Evolutionary conservation across 2,329 filamentous ascomycete species (phyloP), one percentile per base, ranked within the genome.

Genomic region (Neospermospora avenae): DNA sequence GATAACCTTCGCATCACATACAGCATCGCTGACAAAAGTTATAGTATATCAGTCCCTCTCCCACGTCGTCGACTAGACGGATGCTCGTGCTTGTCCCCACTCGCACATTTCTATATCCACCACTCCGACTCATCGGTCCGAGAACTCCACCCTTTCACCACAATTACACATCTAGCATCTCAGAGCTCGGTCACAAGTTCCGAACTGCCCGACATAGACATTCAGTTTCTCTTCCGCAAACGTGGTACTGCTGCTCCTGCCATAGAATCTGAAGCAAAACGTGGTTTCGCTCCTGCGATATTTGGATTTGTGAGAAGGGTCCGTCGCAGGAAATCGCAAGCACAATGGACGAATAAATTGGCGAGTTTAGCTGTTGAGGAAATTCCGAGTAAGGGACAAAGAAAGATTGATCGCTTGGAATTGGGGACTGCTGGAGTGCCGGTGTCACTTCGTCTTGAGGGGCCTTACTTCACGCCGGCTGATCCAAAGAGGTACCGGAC

Each of bases 101-200:
- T 70, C n/a, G 68, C 68, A 3, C 68, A 69, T 54, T 70, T 70
- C 41, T 67, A 69, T 54, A 66, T 70, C 57, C 65, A 70, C 55
- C 68, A 70, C 55, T 55, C 63, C 14, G 65, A 61, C 4, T 68
- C 68, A 14, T 70, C 68, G 7, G 56, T 64, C 39, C 64, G 68
- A n/a, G 68, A 70, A 49, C 58, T 70, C 10, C 68, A 70, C 59
- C 68, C 68, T n/a, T 70, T 70, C 57, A 70, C 68, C 13, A 70
- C 68, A 4, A 67, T 65, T 16, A 70, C 60, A 7, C 55, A 59
- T 56, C 60, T 62, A 4, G 56, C 56, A 13, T 58, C 60, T 20
- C 52, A 64, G 44, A 66, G 66, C 31, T 41, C 56, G 3, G 25
- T 54, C 18, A 62, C 61, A 4, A 18, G 24, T 2, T 3, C 52